Evolutionary conservation across 495 filamentous ascomycete genomes (phyloP).

Genomic region (Aspergillus affinis): DNA sequence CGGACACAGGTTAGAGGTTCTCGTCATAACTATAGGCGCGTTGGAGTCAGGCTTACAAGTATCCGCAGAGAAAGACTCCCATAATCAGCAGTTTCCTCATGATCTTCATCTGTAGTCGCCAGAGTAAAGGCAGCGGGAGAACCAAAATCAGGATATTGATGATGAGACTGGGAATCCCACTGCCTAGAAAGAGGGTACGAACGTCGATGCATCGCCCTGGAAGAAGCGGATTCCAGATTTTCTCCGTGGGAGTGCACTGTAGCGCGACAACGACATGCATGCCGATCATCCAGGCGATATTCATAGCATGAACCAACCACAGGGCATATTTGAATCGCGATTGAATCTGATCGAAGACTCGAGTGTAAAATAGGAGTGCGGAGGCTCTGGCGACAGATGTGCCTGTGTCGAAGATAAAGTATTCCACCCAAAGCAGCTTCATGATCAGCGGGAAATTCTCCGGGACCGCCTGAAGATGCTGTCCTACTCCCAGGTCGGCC

Average conservation of each 20-base stretch:
- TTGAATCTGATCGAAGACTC: neutral
- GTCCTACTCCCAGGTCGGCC: neutral
- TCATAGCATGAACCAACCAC: neutral
- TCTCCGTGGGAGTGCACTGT: neutral
- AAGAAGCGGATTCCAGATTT: neutral
- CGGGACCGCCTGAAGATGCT: neutral
- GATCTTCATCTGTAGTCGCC: neutral
- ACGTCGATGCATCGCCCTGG: neutral
- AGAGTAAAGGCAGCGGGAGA: neutral
- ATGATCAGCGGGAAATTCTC: neutral
- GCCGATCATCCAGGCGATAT: neutral
- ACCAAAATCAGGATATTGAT: neutral
- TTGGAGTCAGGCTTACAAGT: neutral
- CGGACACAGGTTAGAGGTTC: no score
- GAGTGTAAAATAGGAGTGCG: neutral
- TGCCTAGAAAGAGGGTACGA: neutral
- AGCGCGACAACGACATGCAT: neutral
- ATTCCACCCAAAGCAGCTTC: neutral
- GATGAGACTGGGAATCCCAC: neutral
- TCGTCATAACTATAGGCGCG: no score
- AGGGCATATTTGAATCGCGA: neutral
- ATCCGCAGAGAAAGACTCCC: neutral
- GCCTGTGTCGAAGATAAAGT: neutral
- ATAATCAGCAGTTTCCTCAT: neutral
- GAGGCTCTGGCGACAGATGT: neutral